phyloP scores from a whole-genome alignment of 2,329 filamentous ascomycete species.

The Verticillium albo-atrum region DNA sequence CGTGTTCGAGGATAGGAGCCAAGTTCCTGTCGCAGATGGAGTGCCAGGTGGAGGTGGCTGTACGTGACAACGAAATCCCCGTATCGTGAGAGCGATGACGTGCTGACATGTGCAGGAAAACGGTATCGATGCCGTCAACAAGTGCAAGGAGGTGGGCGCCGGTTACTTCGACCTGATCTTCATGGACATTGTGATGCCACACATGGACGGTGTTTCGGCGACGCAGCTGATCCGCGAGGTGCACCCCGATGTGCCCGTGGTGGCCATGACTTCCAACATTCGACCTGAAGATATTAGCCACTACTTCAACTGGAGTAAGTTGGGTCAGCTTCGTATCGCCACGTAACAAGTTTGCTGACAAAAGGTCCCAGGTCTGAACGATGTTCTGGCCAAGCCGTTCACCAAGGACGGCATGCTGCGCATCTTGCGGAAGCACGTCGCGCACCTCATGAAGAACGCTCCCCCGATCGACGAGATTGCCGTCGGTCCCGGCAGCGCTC shows the following conservation, averaged over 20 bases:
- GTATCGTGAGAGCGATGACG: not conserved
- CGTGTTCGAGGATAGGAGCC: conserved; percentile 62
- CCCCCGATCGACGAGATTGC: conserved; percentile 40
- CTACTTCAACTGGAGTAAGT: conserved; percentile 64
- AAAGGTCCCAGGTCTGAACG: conserved; percentile 75
- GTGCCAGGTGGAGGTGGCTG: conserved; percentile 63
- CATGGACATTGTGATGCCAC: conserved; percentile 97
- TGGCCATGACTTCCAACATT: conserved; percentile 99
- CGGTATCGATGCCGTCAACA: conserved; percentile 86
- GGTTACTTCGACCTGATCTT: conserved; percentile 64
- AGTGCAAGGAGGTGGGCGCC: conserved; percentile 53
- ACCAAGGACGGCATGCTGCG: conserved; percentile 81
- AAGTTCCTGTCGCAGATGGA: conserved; percentile 64
- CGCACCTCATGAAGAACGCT: conserved; percentile 71
- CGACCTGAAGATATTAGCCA: conserved; percentile 93
- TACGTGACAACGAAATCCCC: conserved; percentile 33
- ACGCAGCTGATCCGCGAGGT: conserved; percentile 91
- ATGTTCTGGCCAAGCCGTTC: conserved; percentile 94
- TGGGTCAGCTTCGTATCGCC: not conserved
- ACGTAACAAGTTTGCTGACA: not conserved
- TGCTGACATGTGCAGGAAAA: conserved; percentile 41
- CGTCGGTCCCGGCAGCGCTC: conserved; percentile 19
- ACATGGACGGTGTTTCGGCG: conserved; percentile 89
- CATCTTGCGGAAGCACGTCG: conserved; percentile 83
- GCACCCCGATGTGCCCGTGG: conserved; percentile 76